These are phyloP conservation scores for Kodamaea jinghongensis DNA, from an alignment of 805 yeast species.

Conservation along the genomic window DNA sequence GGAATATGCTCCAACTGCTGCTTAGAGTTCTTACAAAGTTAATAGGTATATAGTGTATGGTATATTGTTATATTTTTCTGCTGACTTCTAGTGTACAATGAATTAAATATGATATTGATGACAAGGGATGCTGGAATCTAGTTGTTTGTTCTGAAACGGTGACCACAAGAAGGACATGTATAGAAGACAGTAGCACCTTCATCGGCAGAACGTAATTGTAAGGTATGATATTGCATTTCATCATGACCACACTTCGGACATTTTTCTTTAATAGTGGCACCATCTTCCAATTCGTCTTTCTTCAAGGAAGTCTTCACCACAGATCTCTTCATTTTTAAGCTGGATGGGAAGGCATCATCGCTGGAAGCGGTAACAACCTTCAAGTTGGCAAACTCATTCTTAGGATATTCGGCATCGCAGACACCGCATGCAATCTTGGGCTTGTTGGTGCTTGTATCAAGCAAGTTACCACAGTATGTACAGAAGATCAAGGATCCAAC, in stretches of 20 bases:
- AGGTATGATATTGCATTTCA: constrained; percentile 96
- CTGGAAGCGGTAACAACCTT: constrained; percentile 86
- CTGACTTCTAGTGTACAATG: constrained; percentile 9
- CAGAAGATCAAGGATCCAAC: constrained; percentile 96
- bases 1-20: constrained; percentile 56
- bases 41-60: background rate
- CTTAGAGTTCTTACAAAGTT: background rate
- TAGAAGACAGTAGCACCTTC: constrained; percentile 99
- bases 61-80: background rate
- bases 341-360: constrained; percentile 91
- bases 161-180: constrained; percentile 91
- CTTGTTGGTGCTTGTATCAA: constrained; percentile 60
- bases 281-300: constrained; percentile 80
- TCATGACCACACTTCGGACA: constrained; percentile 99
- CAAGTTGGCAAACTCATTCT: constrained; percentile 64
- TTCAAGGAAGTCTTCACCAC: constrained; percentile 84
- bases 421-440: constrained; percentile 54
- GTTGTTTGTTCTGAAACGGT: constrained; percentile 92
- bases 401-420: constrained; percentile 43
- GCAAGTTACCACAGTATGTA: constrained; percentile 84
- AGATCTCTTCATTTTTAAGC: constrained; percentile 75
- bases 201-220: constrained; percentile 96
- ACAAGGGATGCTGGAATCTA: constrained; percentile 23
- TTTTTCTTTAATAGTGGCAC: constrained; percentile 94
- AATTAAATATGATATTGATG: background rate